Conservation (phyloP, 768 basidiomycete species). For the Cystoderma amianthinum region DNA sequence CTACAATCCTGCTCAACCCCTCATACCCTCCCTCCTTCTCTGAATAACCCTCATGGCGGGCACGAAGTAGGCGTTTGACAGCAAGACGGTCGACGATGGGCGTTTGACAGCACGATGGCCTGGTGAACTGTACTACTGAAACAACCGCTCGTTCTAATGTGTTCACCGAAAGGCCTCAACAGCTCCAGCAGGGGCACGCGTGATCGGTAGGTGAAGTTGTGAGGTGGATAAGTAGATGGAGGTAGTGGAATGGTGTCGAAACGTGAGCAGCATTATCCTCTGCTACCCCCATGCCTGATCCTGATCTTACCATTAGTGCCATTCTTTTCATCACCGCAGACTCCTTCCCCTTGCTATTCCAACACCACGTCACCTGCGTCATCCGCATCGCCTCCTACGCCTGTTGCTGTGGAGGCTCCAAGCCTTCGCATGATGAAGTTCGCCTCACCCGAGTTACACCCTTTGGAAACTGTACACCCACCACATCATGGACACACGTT, state of each 20-base stretch:
- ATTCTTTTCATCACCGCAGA: slow-evolving; percentile 43
- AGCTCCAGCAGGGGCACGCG: too few species aligned
- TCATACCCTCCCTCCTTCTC: too few species aligned
- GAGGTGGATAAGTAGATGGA: too few species aligned
- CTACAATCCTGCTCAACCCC: too few species aligned
- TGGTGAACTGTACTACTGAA: too few species aligned
- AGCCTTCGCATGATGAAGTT: slow-evolving; percentile 25
- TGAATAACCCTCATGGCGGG: too few species aligned
- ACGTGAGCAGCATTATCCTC: slow-evolving; percentile 33
- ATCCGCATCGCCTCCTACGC: slow-evolving; percentile 56
- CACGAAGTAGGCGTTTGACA: too few species aligned
- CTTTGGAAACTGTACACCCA: slow-evolving; percentile 29
- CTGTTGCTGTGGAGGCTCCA: slow-evolving; percentile 42
- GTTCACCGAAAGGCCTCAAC: too few species aligned
- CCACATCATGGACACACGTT: background rate
- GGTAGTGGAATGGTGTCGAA: slow-evolving; percentile 56
- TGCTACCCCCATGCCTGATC: slow-evolving; percentile 33
- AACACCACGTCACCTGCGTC: slow-evolving; percentile 52
- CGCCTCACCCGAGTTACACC: slow-evolving; percentile 26
- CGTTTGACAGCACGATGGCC: too few species aligned
- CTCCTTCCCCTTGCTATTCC: slow-evolving; percentile 47
- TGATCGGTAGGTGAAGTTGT: too few species aligned
- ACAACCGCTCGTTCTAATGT: too few species aligned
- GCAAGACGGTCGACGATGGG: too few species aligned
- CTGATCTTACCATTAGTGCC: slow-evolving; percentile 35